Evolutionary conservation across 305 asterid species (phyloP).

Genomic region (Fraxinus sp.): DNA sequence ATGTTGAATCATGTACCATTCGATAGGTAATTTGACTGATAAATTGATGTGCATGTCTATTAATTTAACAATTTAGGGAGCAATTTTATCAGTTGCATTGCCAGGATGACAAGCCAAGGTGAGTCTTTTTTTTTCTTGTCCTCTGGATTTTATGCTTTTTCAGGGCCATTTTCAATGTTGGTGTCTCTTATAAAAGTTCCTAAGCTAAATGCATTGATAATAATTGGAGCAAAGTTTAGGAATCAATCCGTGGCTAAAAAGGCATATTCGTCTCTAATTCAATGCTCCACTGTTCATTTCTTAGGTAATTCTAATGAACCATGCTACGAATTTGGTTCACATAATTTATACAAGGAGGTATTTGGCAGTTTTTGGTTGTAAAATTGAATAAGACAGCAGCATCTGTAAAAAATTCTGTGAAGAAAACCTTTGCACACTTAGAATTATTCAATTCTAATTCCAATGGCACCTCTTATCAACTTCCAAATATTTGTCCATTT

Average conservation of each 20-base stretch:
- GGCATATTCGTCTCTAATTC: constrained; percentile 63
- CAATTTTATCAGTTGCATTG: constrained; percentile 75
- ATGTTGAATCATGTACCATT: no score
- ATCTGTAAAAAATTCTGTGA: no score
- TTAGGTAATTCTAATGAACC: constrained; percentile 45
- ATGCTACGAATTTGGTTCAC: no score
- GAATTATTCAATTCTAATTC: no score
- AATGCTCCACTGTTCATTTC: constrained; percentile 81
- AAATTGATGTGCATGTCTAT: not conserved
- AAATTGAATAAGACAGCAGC: no score
- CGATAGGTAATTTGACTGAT: not conserved
- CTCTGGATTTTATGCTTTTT: not conserved
- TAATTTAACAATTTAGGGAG: constrained; percentile 54
- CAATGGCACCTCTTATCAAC: not conserved
- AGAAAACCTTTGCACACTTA: no score
- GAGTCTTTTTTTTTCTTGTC: not conserved
- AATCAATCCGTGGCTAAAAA: constrained; percentile 41
- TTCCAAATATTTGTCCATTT: not conserved
- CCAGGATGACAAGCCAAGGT: constrained; percentile 82
- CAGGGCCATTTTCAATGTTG: not conserved
- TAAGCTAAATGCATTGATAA: constrained; percentile 56
- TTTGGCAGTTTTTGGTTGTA: no score
- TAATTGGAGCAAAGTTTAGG: constrained; percentile 69
- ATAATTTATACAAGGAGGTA: no score
- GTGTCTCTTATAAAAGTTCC: constrained; percentile 68